A percentile compares a stretch with the other conserved stretches of the same genome.
phyloP scores from a whole-genome alignment of 164 flowering plant genomes.

The Warburgia ugandensis region DNA sequence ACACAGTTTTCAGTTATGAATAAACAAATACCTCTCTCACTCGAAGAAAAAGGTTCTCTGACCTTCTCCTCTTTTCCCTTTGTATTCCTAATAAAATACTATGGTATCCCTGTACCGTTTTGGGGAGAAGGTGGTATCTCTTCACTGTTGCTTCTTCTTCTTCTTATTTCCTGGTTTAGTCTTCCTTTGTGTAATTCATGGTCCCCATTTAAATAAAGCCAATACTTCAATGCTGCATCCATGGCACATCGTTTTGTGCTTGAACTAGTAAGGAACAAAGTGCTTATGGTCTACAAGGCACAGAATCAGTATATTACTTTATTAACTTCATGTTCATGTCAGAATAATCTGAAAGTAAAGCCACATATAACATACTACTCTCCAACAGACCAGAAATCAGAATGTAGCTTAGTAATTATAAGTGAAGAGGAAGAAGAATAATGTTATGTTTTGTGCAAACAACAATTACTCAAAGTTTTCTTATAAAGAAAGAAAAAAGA shows the following conservation, averaged over 20 bases:
- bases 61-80: not conserved
- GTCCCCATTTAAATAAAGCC: conserved; percentile 74
- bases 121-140: not conserved
- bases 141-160: conserved; percentile 1
- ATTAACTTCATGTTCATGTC: not conserved
- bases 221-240: conserved; percentile 84
- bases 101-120: no score
- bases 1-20: not conserved
- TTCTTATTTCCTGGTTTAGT: conserved; percentile 55
- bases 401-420: not conserved
- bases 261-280: not conserved
- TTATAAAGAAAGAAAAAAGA: no score
- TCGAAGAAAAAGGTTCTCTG: no score
- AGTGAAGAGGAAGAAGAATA: no score
- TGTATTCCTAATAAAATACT: not conserved
- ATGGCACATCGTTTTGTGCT: conserved; percentile 3
- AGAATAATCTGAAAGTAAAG: not conserved
- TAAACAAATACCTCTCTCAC: no score
- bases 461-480: no score
- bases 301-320: not conserved
- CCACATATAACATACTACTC: no score
- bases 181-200: conserved; percentile 32
- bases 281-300: not conserved
- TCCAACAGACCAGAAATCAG: no score
- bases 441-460: no score